Evolutionary conservation across 2,329 filamentous ascomycete genomes (phyloP).

Genomic region (Trichoderma breve): DNA sequence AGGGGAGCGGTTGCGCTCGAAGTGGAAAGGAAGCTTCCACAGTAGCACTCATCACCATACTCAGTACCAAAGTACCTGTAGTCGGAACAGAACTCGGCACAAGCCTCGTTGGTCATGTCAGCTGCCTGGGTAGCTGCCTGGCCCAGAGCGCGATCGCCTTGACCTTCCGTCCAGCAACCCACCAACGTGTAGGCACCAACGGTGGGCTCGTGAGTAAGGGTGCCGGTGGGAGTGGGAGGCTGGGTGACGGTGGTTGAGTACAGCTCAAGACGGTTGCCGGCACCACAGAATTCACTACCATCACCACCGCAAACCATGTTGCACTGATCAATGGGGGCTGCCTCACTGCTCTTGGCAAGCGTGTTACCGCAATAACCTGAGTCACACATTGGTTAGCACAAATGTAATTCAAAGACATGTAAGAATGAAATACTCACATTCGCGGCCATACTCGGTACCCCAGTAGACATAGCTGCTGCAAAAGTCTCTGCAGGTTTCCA

Average conservation of each 20-base stretch:
- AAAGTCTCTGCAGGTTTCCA: slow-evolving; percentile 46
- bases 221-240: slow-evolving; percentile 30
- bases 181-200: slow-evolving; percentile 33
- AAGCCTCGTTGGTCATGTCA: slow-evolving; percentile 36
- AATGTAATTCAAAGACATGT: background rate
- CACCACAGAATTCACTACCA: slow-evolving; percentile 42
- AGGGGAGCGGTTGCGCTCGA: slow-evolving; percentile 30
- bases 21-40: slow-evolving; percentile 33
- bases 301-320: slow-evolving; percentile 44
- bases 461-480: slow-evolving; percentile 49
- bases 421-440: slow-evolving; percentile 40
- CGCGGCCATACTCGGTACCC: slow-evolving; percentile 51
- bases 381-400: background rate
- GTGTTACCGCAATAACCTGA: slow-evolving; percentile 49
- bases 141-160: slow-evolving; percentile 36
- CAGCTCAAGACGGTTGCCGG: slow-evolving; percentile 43
- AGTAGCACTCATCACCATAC: slow-evolving; percentile 42
- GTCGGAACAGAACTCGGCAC: slow-evolving; percentile 35
- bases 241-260: slow-evolving; percentile 42
- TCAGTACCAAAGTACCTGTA: slow-evolving; percentile 44
- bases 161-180: slow-evolving; percentile 43
- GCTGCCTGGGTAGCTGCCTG: slow-evolving; percentile 27
- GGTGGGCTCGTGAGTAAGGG: slow-evolving; percentile 26
- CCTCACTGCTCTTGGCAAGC: slow-evolving; percentile 31
- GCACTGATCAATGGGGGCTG: slow-evolving; percentile 34